Evolutionary conservation across 2,329 filamentous ascomycete species (phyloP).

Genomic region (Sclerotinia glacialis): DNA sequence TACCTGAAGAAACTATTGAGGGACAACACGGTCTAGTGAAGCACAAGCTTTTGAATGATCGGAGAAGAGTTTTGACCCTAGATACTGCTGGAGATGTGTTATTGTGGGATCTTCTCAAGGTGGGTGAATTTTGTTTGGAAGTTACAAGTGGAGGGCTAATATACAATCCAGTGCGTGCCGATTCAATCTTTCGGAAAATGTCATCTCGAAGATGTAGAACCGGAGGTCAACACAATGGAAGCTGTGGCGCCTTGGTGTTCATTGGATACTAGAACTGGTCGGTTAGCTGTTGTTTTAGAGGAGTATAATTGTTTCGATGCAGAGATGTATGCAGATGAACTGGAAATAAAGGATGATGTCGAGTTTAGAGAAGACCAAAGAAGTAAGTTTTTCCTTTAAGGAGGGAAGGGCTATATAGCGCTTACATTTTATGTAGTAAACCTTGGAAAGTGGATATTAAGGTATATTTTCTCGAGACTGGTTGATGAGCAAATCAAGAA

Average conservation of each 20-base stretch:
- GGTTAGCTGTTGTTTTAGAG: conserved; percentile 85
- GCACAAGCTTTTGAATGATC: conserved; percentile 85
- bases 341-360: conserved; percentile 67
- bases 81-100: conserved; percentile 95
- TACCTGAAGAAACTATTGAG: conserved; percentile 80
- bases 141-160: conserved; percentile 29
- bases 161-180: conserved; percentile 66
- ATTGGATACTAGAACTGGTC: conserved; percentile 89
- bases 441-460: conserved; percentile 91
- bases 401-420: conserved; percentile 26
- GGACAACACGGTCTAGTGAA: conserved; percentile 95
- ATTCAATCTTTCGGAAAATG: conserved; percentile 91
- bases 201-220: conserved; percentile 88
- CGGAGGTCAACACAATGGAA: conserved; percentile 80
- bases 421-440: conserved; percentile 64
- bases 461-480: conserved; percentile 85
- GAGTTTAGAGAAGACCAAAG: conserved; percentile 91
- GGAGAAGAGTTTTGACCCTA: conserved; percentile 81
- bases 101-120: conserved; percentile 88
- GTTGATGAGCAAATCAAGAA: conserved; percentile 87
- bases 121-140: conserved; percentile 43
- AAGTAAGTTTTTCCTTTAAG: conserved; percentile 56
- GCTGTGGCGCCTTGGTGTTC: conserved; percentile 95
- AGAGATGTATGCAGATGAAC: conserved; percentile 92
- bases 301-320: conserved; percentile 97